A percentile compares a stretch with the other conserved stretches of the same genome.
Evolutionary conservation across 768 basidiomycete species (phyloP).

Genomic region (Leucogyrophana mollusca): DNA sequence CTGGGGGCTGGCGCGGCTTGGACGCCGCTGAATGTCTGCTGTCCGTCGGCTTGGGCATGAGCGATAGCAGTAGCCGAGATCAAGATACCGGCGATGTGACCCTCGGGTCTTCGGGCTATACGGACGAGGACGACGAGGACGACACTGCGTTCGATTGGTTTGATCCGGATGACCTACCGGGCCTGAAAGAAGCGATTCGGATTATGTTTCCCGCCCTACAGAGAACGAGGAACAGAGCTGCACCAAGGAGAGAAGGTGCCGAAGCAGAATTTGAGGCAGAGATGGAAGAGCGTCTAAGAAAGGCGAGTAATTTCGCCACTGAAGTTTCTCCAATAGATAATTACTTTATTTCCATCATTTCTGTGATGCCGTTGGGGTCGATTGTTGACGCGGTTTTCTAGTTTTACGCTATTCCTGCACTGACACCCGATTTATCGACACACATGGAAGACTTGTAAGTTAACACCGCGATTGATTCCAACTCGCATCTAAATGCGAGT

Average conservation of each 20-base stretch:
- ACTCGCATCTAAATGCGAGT: conserved; percentile 36
- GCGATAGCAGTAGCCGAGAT: conserved; percentile 13
- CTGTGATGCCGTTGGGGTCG: conserved; percentile 1
- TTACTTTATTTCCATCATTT: conserved; percentile 22
- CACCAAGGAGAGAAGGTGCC: conserved; percentile 41
- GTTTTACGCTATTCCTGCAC: conserved; percentile 76
- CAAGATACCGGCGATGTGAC: background rate
- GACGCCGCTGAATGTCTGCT: conserved; percentile 70
- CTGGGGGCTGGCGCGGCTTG: conserved; percentile 75
- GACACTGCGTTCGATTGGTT: conserved; percentile 51
- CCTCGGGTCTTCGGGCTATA: conserved; percentile 10
- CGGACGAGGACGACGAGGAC: conserved; percentile 30
- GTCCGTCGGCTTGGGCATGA: conserved; percentile 63
- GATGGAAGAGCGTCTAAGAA: conserved; percentile 69
- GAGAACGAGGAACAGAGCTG: conserved; percentile 21
- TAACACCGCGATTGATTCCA: background rate
- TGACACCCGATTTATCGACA: conserved; percentile 72
- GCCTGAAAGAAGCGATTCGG: conserved; percentile 58
- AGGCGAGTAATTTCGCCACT: too few relatives aligned
- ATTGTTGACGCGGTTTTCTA: conserved; percentile 26
- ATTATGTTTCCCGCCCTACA: conserved; percentile 66
- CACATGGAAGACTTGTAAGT: conserved; percentile 60
- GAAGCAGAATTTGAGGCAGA: conserved; percentile 74
- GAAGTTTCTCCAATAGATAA: too few relatives aligned
- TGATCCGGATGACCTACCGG: conserved; percentile 77